Evolutionary conservation across 352 stramenopile species (phyloP).

Genomic region (Globisporangium heterothallicum): DNA sequence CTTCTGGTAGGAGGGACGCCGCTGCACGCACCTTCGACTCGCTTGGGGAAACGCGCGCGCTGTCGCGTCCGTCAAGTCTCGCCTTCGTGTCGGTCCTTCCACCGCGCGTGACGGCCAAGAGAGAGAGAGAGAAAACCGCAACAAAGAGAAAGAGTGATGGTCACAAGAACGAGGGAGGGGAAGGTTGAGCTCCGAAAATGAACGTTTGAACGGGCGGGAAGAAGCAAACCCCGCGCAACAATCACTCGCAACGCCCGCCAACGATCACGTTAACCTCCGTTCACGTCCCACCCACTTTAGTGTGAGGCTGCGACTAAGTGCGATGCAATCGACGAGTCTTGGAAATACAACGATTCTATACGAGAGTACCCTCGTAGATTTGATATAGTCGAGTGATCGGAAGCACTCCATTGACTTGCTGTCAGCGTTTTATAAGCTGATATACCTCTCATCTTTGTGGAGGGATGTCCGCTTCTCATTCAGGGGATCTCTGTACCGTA

Average conservation of each 20-base stretch:
- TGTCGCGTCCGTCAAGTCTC: not conserved
- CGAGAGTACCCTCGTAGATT: no score
- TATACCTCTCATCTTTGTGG: no score
- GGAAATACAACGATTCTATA: no score
- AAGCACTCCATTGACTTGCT: no score
- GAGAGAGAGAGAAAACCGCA: conserved; percentile 1
- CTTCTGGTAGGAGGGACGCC: not conserved
- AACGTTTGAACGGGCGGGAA: not conserved
- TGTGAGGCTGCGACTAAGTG: not conserved
- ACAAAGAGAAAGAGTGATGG: conserved; percentile 4
- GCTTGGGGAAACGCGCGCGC: not conserved
- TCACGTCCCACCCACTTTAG: not conserved
- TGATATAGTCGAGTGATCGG: no score
- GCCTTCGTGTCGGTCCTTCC: not conserved
- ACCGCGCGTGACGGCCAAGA: not conserved
- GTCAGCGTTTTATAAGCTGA: no score
- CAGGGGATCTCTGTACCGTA: no score
- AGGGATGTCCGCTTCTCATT: no score
- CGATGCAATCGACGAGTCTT: no score
- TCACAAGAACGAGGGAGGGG: conserved; percentile 21
- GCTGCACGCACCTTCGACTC: no score
- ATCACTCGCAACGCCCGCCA: not conserved
- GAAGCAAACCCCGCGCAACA: conserved; percentile 12
- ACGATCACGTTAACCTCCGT: not conserved
- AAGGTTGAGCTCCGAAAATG: conserved; percentile 7